Evolutionary conservation across 176 grass and related monocot genomes (phyloP), one percentile per base, ranked within the genome.

Genomic region (Calamus simplicifolius): DNA sequence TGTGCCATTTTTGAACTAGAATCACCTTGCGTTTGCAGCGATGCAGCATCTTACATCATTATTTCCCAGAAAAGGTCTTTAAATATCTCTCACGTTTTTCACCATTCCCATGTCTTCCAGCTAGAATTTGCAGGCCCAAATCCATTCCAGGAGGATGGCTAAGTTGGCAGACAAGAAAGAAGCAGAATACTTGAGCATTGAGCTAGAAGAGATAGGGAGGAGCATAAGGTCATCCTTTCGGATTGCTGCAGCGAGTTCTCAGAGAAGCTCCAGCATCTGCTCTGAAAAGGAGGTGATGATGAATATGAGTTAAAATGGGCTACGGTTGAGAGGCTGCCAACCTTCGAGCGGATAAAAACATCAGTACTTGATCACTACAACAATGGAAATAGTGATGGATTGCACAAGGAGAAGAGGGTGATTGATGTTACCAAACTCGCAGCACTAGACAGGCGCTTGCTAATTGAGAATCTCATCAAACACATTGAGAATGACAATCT

Each of bases 301-400:
- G 81, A 95, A 29, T 35, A 54, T 0, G 69, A 95, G 76, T 51
- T 82, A 62, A 64, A 81, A 63, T 89, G 85, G 85, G 89, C 75
- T 16, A 75, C 79, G 19, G 64, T 89, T 31, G 89, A 89, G 72
- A 63, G 85, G 66, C 79, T 89, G 35, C 79, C 75, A 3, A 85
- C 79, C 21, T 18, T 16, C 7, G 66, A 82, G 54, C 69, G 81
- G 19, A 27, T 82, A 4, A 80, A 71, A 61, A 85, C 69, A 25
- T 82, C 81, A 52, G 51, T 84, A 19, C 69, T 66, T 13, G 25
- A 66, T 58, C 61, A 66, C 5, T 5, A 4, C 16, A 56, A 19
- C 1, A 19, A 64, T 58, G 64, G n/a, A 57, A 48, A 18, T 16
- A 48, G 12, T 13, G 1, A 18, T 3, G 16, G 7, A 19, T 21